Conservation (phyloP, 2,329 filamentous ascomycete species). For the Fusarium sp. region DNA sequence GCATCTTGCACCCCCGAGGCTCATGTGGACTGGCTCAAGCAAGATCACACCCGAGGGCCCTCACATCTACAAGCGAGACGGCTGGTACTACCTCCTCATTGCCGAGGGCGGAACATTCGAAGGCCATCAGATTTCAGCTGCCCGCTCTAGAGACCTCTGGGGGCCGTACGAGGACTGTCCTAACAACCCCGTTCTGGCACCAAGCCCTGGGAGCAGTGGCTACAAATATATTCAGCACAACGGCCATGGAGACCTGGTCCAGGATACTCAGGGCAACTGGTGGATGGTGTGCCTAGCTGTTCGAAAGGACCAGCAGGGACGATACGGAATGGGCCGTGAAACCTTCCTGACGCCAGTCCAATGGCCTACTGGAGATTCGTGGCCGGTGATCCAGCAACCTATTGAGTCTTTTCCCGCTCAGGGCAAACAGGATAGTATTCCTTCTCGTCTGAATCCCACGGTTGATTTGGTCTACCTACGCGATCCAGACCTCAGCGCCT, state of each 20-base stretch:
- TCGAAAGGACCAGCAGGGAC: not conserved
- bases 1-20: slow-evolving; percentile 40
- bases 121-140: not conserved
- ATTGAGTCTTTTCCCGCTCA: not conserved
- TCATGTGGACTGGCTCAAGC: slow-evolving; percentile 1
- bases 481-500: not conserved
- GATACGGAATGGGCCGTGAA: slow-evolving; percentile 2
- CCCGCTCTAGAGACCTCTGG: not conserved
- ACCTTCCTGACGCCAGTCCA: slow-evolving; percentile 3
- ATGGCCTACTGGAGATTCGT: not conserved
- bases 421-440: not conserved
- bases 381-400: not conserved
- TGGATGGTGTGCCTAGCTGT: slow-evolving; percentile 1
- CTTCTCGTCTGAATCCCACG: not conserved
- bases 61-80: slow-evolving; percentile 58
- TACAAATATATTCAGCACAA: not conserved
- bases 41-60: slow-evolving; percentile 37
- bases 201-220: not conserved
- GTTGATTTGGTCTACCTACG: not conserved
- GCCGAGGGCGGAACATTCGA: slow-evolving; percentile 8
- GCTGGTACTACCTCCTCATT: slow-evolving; percentile 40
- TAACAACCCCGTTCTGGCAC: not conserved
- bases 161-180: not conserved
- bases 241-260: slow-evolving; percentile 1
- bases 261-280: not conserved